These are phyloP conservation scores for Didymella exigua DNA, from an alignment of 2,329 filamentous ascomycete genomes.

Conservation along the genomic window DNA sequence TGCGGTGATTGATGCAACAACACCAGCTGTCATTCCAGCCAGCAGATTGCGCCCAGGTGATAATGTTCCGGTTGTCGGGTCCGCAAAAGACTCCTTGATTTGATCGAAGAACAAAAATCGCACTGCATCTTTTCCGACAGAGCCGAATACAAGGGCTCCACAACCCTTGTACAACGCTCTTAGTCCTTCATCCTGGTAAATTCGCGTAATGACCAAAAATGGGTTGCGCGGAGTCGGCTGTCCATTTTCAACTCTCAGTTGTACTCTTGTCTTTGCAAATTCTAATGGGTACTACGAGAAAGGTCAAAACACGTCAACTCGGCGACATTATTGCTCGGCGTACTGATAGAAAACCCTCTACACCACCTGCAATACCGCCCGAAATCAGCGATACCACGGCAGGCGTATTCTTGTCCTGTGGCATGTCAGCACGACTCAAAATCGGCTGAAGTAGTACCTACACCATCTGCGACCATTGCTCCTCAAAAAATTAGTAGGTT, in stretches of 20 bases:
- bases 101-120: conserved; percentile 70
- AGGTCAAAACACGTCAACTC: background rate
- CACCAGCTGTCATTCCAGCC: conserved; percentile 68
- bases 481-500: background rate
- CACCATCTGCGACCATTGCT: conserved; percentile 42
- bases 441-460: conserved; percentile 2
- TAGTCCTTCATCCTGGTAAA: conserved; percentile 62
- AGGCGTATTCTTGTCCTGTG: conserved; percentile 45
- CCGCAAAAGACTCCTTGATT: conserved; percentile 64
- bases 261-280: conserved; percentile 69
- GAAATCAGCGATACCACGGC: conserved; percentile 47
- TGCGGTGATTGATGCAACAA: conserved; percentile 66
- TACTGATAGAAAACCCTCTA: conserved; percentile 48
- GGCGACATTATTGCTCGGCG: background rate
- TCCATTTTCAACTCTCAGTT: conserved; percentile 57
- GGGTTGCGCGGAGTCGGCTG: conserved; percentile 60
- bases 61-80: conserved; percentile 61
- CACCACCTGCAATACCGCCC: conserved; percentile 48
- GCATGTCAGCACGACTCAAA: conserved; percentile 5
- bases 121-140: conserved; percentile 68
- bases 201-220: conserved; percentile 61
- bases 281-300: conserved; percentile 63
- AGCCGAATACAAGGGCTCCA: conserved; percentile 64
- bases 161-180: conserved; percentile 68
- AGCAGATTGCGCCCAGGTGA: conserved; percentile 63